Evolutionary conservation across 2,329 filamentous ascomycete genomes (phyloP).

Genomic region (Daldinia sp.): DNA sequence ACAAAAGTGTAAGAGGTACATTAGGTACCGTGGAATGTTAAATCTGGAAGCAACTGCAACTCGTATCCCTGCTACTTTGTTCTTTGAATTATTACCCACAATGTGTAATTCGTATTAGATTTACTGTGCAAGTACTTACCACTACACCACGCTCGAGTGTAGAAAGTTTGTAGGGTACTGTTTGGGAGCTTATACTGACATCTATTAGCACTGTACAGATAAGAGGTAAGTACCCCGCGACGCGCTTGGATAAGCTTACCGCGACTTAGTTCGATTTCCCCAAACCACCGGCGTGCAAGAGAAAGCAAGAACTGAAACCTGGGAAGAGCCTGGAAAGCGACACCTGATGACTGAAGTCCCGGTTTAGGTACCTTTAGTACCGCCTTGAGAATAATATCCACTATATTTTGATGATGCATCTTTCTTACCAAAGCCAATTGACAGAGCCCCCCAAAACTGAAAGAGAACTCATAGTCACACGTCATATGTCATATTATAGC

Average conservation of each 20-base stretch:
- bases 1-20: not conserved
- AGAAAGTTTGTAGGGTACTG: not conserved
- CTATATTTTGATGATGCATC: not conserved
- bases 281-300: not conserved
- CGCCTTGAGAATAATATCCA: not conserved
- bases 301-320: not conserved
- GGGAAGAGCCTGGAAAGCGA: not conserved
- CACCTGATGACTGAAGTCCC: not conserved
- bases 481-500: not conserved
- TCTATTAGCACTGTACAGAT: conserved; percentile 20
- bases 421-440: not conserved
- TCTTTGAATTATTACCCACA: conserved; percentile 6
- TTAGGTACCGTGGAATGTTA: not conserved
- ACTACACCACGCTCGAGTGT: too few species aligned
- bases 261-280: conserved; percentile 12
- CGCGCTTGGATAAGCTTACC: conserved; percentile 42
- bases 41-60: not conserved
- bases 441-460: not conserved
- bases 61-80: conserved; percentile 7
- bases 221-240: conserved; percentile 45
- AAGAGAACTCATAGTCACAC: not conserved
- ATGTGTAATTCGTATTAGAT: not conserved
- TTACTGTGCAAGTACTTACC: conserved; percentile 6
- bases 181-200: not conserved
- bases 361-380: not conserved